These are phyloP conservation scores for Akanthomyces uredinophilus DNA, from an alignment of 2,329 filamentous ascomycete species.

Conservation along the genomic window DNA sequence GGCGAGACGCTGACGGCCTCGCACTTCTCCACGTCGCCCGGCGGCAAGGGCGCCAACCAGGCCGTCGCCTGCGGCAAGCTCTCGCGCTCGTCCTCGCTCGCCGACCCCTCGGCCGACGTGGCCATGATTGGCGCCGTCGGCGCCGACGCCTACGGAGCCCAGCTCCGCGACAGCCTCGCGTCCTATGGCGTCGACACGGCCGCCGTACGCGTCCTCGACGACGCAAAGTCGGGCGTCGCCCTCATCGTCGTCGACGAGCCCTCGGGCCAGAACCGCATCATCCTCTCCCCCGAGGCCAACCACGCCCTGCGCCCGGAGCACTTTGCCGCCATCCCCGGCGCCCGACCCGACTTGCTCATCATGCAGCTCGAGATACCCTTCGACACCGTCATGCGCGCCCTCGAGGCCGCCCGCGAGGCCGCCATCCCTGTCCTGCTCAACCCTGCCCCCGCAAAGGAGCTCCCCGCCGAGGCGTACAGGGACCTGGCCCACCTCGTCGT, in stretches of 20 bases:
- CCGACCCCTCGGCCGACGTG: slow-evolving; percentile 40
- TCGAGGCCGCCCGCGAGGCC: slow-evolving; percentile 44
- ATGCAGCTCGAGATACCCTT: slow-evolving; percentile 76
- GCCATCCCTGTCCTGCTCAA: slow-evolving; percentile 70
- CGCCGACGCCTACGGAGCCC: slow-evolving; percentile 57
- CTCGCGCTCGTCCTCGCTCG: slow-evolving; percentile 47
- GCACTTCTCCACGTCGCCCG: slow-evolving; percentile 73
- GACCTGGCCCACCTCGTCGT: slow-evolving; percentile 75
- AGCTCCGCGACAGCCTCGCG: slow-evolving; percentile 54
- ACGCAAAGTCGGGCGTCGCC: slow-evolving; percentile 61
- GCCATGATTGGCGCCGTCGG: slow-evolving; percentile 73
- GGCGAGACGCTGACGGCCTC: slow-evolving; percentile 84
- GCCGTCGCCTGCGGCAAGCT: slow-evolving; percentile 83
- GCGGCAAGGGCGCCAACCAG: slow-evolving; percentile 95
- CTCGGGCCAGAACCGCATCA: slow-evolving; percentile 70
- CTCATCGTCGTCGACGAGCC: slow-evolving; percentile 71
- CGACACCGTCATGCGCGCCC: slow-evolving; percentile 56
- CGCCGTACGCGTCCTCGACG: slow-evolving; percentile 41
- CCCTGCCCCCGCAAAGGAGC: slow-evolving; percentile 67
- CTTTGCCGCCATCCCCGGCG: slow-evolving; percentile 29
- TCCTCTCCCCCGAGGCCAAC: slow-evolving; percentile 70
- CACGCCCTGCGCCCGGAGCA: slow-evolving; percentile 37
- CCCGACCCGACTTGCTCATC: slow-evolving; percentile 58
- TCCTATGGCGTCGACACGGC: slow-evolving; percentile 57
- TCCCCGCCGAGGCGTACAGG: slow-evolving; percentile 62